Percentiles rank a stretch among this genome's conserved stretches.
Conservation (phyloP, 768 basidiomycete genomes). For the Atractiella rhizophila region DNA sequence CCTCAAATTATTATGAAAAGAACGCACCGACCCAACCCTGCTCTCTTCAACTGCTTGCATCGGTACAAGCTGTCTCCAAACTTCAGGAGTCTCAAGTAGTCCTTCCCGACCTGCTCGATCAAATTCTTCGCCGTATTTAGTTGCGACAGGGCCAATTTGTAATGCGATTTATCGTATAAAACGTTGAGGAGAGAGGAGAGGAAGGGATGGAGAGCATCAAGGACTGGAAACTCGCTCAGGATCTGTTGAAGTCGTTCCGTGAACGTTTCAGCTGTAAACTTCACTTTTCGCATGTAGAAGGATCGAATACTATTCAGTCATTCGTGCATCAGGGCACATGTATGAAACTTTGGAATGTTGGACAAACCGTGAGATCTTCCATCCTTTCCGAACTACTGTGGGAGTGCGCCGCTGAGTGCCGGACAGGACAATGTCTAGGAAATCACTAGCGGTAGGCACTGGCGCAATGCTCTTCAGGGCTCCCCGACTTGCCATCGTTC, state of each 20-base stretch:
- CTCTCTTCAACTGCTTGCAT: slow-evolving; percentile 93
- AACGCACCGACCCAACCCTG: slow-evolving; percentile 75
- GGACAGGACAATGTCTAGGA: slow-evolving; percentile 65
- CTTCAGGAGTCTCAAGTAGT: slow-evolving; percentile 85
- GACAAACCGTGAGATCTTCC: slow-evolving; percentile 95
- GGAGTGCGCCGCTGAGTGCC: slow-evolving; percentile 94
- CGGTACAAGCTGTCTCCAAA: slow-evolving; percentile 94
- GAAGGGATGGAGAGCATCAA: slow-evolving; percentile 94
- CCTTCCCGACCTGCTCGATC: slow-evolving; percentile 89
- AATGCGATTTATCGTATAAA: slow-evolving; percentile 97
- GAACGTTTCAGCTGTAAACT: slow-evolving; percentile 89
- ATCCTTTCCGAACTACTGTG: slow-evolving; percentile 97
- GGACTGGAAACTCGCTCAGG: slow-evolving; percentile 83
- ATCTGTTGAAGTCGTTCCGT: slow-evolving; percentile 87
- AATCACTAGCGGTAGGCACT: slow-evolving; percentile 87
- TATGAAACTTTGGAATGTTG: slow-evolving; percentile 31
- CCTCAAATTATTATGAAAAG: background rate
- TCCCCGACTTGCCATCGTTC: too few species aligned
- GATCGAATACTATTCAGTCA: background rate
- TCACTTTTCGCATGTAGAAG: slow-evolving; percentile 91
- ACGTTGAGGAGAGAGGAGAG: slow-evolving; percentile 88
- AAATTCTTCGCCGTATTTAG: slow-evolving; percentile 84
- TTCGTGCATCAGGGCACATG: background rate
- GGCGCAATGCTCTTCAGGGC: slow-evolving; percentile 79
- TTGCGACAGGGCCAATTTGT: slow-evolving; percentile 94